Evolutionary conservation across 305 asterid genomes (phyloP).

Genomic region (Solanum hybrid): DNA sequence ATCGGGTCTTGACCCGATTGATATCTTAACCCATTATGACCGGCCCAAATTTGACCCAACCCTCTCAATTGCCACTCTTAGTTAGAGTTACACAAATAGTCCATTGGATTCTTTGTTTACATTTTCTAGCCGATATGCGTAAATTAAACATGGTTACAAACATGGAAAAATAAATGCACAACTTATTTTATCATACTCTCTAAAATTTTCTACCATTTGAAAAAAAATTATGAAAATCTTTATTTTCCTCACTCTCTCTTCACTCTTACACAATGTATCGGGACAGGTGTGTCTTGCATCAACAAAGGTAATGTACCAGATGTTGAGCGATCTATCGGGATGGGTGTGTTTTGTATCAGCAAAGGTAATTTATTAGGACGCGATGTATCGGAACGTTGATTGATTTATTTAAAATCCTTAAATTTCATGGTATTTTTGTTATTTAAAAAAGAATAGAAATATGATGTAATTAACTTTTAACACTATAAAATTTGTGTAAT

Average conservation of each 20-base stretch:
- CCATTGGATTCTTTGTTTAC: not conserved
- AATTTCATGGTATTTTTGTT: no score
- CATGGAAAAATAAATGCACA: not conserved
- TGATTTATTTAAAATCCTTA: not conserved
- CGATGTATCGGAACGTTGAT: no score
- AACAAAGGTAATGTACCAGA: not conserved
- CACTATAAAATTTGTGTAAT: no score
- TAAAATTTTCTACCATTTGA: not conserved
- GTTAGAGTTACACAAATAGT: not conserved
- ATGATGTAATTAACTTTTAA: no score
- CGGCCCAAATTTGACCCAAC: not conserved
- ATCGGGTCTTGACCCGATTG: not conserved
- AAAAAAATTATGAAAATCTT: not conserved
- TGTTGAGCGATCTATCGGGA: not conserved
- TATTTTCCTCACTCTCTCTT: not conserved
- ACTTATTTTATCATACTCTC: not conserved
- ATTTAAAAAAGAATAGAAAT: no score
- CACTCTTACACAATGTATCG: not conserved
- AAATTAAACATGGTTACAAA: not conserved
- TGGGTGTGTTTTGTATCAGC: not conserved
- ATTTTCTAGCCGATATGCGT: not conserved
- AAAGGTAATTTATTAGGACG: not conserved
- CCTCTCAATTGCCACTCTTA: not conserved
- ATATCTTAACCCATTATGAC: not conserved
- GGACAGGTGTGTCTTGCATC: not conserved